A percentile compares a stretch with the other conserved stretches of the same genome.
phyloP scores from a whole-genome alignment of 208 protist species.

The Leishmania lainsoni region DNA sequence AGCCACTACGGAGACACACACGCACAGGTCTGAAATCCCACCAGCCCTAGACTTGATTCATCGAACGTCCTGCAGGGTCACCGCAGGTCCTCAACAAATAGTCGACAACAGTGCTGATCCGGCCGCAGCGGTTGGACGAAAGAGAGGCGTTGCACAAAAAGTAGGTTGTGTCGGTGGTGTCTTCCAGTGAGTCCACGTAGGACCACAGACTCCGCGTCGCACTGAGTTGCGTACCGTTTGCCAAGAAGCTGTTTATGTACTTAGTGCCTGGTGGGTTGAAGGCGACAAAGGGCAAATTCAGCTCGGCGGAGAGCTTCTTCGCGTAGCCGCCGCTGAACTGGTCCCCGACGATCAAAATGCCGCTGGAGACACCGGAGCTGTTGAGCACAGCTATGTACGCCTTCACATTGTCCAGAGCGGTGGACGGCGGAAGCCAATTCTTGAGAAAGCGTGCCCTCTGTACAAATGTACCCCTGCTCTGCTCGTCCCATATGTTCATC shows the following conservation, averaged over 20 bases:
- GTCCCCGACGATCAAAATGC: slow-evolving; percentile 81
- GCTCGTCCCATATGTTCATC: slow-evolving; percentile 74
- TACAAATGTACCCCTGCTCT: slow-evolving; percentile 58
- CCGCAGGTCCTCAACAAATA: slow-evolving; percentile 61
- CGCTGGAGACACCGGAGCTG: slow-evolving; percentile 10
- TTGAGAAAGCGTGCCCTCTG: slow-evolving; percentile 61
- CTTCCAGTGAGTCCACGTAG: slow-evolving; percentile 82
- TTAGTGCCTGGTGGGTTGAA: slow-evolving; percentile 84
- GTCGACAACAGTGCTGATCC: slow-evolving; percentile 68
- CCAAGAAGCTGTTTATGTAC: slow-evolving; percentile 37
- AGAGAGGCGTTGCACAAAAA: slow-evolving; percentile 52
- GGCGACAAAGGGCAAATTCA: slow-evolving; percentile 63
- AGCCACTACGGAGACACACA: not conserved
- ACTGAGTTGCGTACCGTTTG: slow-evolving; percentile 60
- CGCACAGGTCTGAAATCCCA: not conserved
- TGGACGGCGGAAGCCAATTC: slow-evolving; percentile 62
- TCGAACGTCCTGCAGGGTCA: slow-evolving; percentile 35
- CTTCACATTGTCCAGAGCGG: slow-evolving; percentile 54
- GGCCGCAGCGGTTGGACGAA: slow-evolving; percentile 60
- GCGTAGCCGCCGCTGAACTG: slow-evolving; percentile 91
- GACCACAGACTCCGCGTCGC: slow-evolving; percentile 66
- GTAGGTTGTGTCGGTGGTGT: slow-evolving; percentile 33
- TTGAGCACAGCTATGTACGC: slow-evolving; percentile 52
- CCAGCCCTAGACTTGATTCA: slow-evolving; percentile 19
- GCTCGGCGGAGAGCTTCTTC: slow-evolving; percentile 61